Evolutionary conservation across 2,329 filamentous ascomycete genomes (phyloP).

Genomic region (Pyrenochaeta sp.): DNA sequence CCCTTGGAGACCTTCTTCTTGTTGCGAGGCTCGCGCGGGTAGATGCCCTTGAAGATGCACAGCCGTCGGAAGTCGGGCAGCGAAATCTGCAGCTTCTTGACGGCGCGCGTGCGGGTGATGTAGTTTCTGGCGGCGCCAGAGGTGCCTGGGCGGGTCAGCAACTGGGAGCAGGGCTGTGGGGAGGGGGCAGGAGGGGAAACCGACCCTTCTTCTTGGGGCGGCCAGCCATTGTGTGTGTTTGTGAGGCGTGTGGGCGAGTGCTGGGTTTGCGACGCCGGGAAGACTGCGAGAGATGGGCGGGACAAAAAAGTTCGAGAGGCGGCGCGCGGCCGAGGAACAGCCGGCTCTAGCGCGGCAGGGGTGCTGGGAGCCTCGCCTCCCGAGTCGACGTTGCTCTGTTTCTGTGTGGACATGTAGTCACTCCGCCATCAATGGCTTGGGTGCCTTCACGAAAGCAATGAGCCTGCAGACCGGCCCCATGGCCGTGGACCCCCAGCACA

Average conservation of each 20-base stretch:
- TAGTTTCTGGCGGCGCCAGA: constrained; percentile 97
- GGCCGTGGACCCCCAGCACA: constrained; percentile 62
- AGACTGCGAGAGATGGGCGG: constrained; percentile 13
- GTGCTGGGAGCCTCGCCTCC: constrained; percentile 6
- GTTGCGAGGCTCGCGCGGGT: constrained; percentile 94
- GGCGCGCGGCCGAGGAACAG: constrained; percentile 26
- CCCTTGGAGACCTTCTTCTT: constrained; percentile 97
- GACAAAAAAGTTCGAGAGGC: constrained; percentile 44
- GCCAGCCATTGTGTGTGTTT: constrained; percentile 38
- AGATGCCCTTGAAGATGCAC: constrained; percentile 99
- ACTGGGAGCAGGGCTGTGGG: too few species aligned
- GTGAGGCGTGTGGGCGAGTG: constrained; percentile 5
- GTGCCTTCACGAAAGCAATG: constrained; percentile 23
- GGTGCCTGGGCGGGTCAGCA: constrained; percentile 63
- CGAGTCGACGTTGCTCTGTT: too few species aligned
- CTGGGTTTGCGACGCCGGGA: constrained; percentile 5
- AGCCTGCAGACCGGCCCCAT: constrained; percentile 44
- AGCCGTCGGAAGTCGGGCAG: constrained; percentile 96
- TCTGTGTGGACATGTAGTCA: too few species aligned
- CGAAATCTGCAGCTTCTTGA: constrained; percentile 96
- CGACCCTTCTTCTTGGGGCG: constrained; percentile 69
- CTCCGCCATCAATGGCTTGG: too few species aligned
- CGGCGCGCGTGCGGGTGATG: constrained; percentile 94
- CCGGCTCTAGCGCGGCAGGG: constrained; percentile 27
- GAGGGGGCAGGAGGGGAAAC: constrained; percentile 17